These are phyloP conservation scores for Colletotrichum sp. DNA, from an alignment of 2,329 filamentous ascomycete species.

Conservation along the genomic window DNA sequence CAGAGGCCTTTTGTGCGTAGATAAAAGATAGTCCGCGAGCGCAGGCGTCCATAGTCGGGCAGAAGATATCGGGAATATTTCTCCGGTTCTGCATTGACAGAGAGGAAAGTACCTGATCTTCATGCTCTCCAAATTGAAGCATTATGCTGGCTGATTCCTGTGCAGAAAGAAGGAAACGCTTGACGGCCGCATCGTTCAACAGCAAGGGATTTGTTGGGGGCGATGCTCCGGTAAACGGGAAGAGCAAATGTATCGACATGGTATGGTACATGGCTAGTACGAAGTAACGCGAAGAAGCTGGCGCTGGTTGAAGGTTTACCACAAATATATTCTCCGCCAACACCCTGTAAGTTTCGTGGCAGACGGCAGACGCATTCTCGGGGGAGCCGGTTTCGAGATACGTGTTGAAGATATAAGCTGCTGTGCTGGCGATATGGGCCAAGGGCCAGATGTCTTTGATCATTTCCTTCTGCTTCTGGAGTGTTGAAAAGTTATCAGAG, in stretches of 20 bases:
- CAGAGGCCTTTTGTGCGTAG: background rate
- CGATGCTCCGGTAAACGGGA: background rate
- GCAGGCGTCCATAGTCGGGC: background rate
- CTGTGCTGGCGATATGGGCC: slow-evolving; percentile 34
- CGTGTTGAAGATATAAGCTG: slow-evolving; percentile 12
- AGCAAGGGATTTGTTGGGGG: background rate
- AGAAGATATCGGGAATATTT: background rate
- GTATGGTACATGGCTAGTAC: background rate
- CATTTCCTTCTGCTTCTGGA: slow-evolving; percentile 37
- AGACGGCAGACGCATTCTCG: background rate
- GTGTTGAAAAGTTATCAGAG: slow-evolving; percentile 40
- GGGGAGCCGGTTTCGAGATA: background rate
- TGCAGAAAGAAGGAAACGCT: background rate
- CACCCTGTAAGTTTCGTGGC: background rate
- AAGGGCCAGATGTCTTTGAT: slow-evolving; percentile 40
- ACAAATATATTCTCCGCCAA: background rate
- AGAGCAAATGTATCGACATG: background rate
- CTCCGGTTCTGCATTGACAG: background rate
- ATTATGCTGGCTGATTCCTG: background rate
- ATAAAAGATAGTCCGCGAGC: background rate
- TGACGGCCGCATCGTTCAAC: background rate
- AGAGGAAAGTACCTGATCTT: background rate
- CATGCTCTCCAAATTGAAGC: background rate
- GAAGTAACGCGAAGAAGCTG: background rate
- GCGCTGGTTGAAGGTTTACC: background rate